phyloP scores from a whole-genome alignment of 257 asterid genomes.

The Buddleja alternifolia region DNA sequence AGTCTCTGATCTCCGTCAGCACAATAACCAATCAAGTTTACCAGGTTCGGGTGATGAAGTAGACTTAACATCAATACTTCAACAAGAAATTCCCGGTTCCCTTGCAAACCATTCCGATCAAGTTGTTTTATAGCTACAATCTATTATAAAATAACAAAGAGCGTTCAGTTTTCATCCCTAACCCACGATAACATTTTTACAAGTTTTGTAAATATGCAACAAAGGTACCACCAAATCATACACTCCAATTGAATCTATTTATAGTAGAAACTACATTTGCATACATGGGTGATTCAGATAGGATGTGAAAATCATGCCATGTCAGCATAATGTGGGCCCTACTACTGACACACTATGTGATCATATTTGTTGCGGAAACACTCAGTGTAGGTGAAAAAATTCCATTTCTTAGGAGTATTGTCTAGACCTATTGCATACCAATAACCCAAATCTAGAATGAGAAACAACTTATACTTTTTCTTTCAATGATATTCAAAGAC shows the following conservation, averaged over 20 bases:
- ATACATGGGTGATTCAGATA: too few relatives aligned
- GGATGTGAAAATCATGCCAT: too few relatives aligned
- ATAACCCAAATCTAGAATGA: not conserved
- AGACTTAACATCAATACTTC: conserved; percentile 74
- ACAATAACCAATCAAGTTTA: conserved; percentile 71
- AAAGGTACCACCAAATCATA: not conserved
- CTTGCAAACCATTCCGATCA: conserved; percentile 72
- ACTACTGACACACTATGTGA: too few relatives aligned
- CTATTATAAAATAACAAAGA: conserved; percentile 30
- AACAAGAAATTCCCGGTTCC: conserved; percentile 74
- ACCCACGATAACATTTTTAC: not conserved
- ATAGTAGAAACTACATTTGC: too few relatives aligned
- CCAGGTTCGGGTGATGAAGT: conserved; percentile 73
- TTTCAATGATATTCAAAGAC: not conserved
- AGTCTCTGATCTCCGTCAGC: conserved; percentile 87
- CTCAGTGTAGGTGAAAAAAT: too few relatives aligned
- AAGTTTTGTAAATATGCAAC: conserved; percentile 3
- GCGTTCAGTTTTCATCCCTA: conserved; percentile 14
- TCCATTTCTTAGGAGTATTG: not conserved
- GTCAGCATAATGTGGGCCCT: too few relatives aligned
- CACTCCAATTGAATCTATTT: not conserved
- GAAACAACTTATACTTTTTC: not conserved
- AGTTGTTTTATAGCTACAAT: conserved; percentile 74
- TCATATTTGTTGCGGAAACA: too few relatives aligned
- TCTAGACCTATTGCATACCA: not conserved